These are phyloP conservation scores for Talaromyces adpressus DNA, from an alignment of 495 filamentous ascomycete species.

Conservation along the genomic window DNA sequence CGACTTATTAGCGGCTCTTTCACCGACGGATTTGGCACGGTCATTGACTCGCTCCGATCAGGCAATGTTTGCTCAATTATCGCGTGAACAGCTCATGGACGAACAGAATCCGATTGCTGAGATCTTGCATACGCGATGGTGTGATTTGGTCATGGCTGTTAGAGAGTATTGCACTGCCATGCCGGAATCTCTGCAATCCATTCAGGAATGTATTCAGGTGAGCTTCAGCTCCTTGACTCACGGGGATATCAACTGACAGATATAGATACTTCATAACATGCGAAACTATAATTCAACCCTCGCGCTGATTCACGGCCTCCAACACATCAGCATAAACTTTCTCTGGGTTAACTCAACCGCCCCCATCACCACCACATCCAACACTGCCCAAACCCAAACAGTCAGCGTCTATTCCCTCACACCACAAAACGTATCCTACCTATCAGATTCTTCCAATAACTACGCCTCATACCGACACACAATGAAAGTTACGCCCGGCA, in stretches of 20 bases:
- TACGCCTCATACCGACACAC: slow-evolving; percentile 30
- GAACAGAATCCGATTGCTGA: slow-evolving; percentile 13
- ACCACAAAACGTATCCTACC: slow-evolving; percentile 17
- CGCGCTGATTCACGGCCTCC: slow-evolving; percentile 29
- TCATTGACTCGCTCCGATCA: slow-evolving; percentile 23
- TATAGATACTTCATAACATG: slow-evolving; percentile 18
- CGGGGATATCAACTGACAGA: neutral
- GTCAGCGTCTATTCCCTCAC: slow-evolving; percentile 14
- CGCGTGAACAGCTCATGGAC: slow-evolving; percentile 15
- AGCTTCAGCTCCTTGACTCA: neutral
- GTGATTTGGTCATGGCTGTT: slow-evolving; percentile 22
- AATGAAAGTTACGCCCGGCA: slow-evolving; percentile 23
- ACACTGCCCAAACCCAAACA: neutral
- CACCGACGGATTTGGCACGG: slow-evolving; percentile 23
- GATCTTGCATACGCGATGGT: slow-evolving; percentile 21
- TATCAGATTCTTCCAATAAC: slow-evolving; percentile 25
- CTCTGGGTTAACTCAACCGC: slow-evolving; percentile 12
- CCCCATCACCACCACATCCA: slow-evolving; percentile 5
- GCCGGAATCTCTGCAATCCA: slow-evolving; percentile 22
- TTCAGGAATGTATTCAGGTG: slow-evolving; percentile 32
- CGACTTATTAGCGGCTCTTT: slow-evolving; percentile 23
- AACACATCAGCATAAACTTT: slow-evolving; percentile 23
- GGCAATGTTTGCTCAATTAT: slow-evolving; percentile 21
- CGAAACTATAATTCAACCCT: slow-evolving; percentile 15
- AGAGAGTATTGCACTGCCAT: slow-evolving; percentile 38